phyloP scores from a whole-genome alignment of 352 stramenopile genomes.

The Hyphochytrium catenoides region DNA sequence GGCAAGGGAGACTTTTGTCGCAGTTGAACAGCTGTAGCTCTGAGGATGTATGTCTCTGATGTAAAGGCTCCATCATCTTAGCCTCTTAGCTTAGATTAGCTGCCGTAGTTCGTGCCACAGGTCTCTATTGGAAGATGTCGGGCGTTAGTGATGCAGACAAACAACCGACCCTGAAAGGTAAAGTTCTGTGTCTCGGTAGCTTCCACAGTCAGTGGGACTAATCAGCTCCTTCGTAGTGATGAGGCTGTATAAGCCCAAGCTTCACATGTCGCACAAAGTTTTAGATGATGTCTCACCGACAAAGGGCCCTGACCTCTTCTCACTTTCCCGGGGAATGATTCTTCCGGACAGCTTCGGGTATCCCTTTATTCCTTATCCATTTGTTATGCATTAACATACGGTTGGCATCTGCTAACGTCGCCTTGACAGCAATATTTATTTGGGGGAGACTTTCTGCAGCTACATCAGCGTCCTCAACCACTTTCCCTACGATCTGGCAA shows the following conservation, averaged over 20 bases:
- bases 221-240: conserved; percentile 26
- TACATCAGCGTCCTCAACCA: conserved; percentile 77
- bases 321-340: conserved; percentile 61
- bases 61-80: too few species aligned
- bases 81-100: too few species aligned
- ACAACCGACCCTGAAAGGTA: conserved; percentile 4
- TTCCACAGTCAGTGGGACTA: neutral
- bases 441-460: conserved; percentile 72
- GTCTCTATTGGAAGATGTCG: too few species aligned
- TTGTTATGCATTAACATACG: conserved; percentile 1
- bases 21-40: too few species aligned
- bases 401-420: neutral
- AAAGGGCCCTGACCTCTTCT: conserved; percentile 25
- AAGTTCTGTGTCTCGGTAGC: neutral
- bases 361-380: conserved; percentile 2
- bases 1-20: too few species aligned
- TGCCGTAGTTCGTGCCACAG: too few species aligned
- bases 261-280: conserved; percentile 27
- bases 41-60: too few species aligned
- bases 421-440: conserved; percentile 54
- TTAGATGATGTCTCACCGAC: conserved; percentile 32
- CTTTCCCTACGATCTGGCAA: conserved; percentile 38
- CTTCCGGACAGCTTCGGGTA: conserved; percentile 70
- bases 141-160: too few species aligned
- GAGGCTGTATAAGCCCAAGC: conserved; percentile 65